These are phyloP conservation scores for Elymus sibiricus DNA, from an alignment of 176 grass and related monocot genomes.

Conservation along the genomic window DNA sequence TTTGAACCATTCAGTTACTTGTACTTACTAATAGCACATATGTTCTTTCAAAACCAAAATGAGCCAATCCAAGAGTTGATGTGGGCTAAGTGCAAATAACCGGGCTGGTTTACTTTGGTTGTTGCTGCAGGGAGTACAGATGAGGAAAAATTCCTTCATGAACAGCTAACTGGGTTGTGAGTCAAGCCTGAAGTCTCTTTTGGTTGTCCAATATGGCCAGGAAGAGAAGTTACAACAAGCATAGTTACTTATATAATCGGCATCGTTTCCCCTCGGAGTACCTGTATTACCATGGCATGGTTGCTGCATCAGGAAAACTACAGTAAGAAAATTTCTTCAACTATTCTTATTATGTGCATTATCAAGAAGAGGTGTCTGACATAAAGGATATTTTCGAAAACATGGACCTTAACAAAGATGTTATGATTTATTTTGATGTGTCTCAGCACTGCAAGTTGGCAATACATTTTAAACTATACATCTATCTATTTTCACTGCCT, in stretches of 20 bases:
- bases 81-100: neutral
- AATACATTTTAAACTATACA: neutral
- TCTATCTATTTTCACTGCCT: neutral
- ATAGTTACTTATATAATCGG: too few species aligned
- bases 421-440: slow-evolving; percentile 48
- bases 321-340: slow-evolving; percentile 24
- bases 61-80: neutral
- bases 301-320: too few species aligned
- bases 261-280: too few species aligned
- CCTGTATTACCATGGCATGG: too few species aligned
- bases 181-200: too few species aligned
- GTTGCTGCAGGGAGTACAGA: too few species aligned
- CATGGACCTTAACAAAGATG: slow-evolving; percentile 66
- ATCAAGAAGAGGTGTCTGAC: slow-evolving; percentile 73
- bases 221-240: too few species aligned
- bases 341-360: slow-evolving; percentile 80
- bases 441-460: neutral
- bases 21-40: neutral
- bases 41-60: neutral
- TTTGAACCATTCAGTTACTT: too few species aligned
- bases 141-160: too few species aligned
- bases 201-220: too few species aligned
- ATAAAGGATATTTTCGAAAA: slow-evolving; percentile 78
- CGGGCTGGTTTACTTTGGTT: too few species aligned
- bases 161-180: too few species aligned